phyloP scores from a whole-genome alignment of 331 rosid species.

The Phaseolus coccineus region DNA sequence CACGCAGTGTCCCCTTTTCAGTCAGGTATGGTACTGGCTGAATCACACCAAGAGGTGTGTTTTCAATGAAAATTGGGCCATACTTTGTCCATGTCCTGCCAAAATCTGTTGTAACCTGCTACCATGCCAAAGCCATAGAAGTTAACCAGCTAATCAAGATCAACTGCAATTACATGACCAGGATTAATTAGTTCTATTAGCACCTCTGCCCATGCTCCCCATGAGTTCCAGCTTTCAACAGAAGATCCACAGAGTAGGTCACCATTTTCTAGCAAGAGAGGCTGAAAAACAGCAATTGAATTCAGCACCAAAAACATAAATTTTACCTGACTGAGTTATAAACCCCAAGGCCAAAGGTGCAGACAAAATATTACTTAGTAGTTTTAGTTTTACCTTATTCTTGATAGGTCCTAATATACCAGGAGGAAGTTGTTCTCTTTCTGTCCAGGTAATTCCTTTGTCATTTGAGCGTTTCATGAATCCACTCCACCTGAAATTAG shows the following conservation, averaged over 20 bases:
- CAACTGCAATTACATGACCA: neutral
- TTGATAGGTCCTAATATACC: slow-evolving; percentile 92
- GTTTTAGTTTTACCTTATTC: slow-evolving; percentile 69
- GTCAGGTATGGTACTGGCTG: slow-evolving; percentile 88
- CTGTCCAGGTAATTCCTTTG: slow-evolving; percentile 82
- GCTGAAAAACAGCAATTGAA: slow-evolving; percentile 54
- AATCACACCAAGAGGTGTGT: slow-evolving; percentile 72
- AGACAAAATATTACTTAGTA: slow-evolving; percentile 26
- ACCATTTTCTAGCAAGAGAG: slow-evolving; percentile 83
- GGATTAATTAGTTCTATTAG: slow-evolving; percentile 32
- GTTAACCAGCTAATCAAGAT: slow-evolving; percentile 37
- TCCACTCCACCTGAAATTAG: slow-evolving; percentile 84
- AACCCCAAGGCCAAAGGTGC: neutral
- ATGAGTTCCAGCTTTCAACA: slow-evolving; percentile 92
- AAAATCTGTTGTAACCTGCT: slow-evolving; percentile 71
- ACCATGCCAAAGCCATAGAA: slow-evolving; percentile 38
- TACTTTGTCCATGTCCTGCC: slow-evolving; percentile 76
- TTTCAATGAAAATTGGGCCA: slow-evolving; percentile 73
- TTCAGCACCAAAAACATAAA: neutral
- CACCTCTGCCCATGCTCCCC: slow-evolving; percentile 98
- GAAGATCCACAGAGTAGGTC: slow-evolving; percentile 84
- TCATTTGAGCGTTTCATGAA: slow-evolving; percentile 91
- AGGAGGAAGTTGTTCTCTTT: slow-evolving; percentile 96
- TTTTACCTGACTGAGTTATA: slow-evolving; percentile 1
- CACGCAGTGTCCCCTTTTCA: slow-evolving; percentile 71